A percentile compares a stretch with the other conserved stretches of the same genome.
Conservation (phyloP, 2,329 filamentous ascomycete species). For the Cytospora piceae region DNA sequence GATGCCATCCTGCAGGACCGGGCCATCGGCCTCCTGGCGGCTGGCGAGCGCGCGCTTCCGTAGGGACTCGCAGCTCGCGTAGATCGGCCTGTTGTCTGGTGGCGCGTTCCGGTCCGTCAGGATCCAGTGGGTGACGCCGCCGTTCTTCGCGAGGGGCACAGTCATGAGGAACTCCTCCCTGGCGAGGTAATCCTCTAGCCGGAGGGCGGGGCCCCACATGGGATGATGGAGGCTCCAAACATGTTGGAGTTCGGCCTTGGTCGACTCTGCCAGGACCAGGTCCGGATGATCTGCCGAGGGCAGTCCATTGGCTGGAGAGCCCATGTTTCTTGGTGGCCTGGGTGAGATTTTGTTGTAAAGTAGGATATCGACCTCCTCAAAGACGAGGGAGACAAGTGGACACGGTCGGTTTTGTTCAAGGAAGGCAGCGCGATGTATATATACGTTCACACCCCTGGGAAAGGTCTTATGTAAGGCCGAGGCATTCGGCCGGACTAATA, state of each 20-base stretch:
- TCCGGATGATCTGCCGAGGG: conserved; percentile 41
- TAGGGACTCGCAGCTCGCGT: conserved; percentile 67
- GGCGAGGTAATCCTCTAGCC: conserved; percentile 58
- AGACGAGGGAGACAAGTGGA: neutral
- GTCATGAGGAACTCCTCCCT: conserved; percentile 62
- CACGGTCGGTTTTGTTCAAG: neutral
- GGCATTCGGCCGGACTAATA: conserved; percentile 18
- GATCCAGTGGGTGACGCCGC: conserved; percentile 67
- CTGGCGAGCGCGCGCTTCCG: conserved; percentile 61
- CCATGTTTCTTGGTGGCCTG: conserved; percentile 39
- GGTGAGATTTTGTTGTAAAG: neutral
- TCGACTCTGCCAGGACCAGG: conserved; percentile 60
- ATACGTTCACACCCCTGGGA: conserved; percentile 8
- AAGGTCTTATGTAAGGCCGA: conserved; percentile 13
- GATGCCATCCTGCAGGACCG: conserved; percentile 55
- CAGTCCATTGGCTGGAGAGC: conserved; percentile 38
- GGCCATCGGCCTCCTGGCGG: conserved; percentile 38
- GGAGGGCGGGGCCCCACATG: conserved; percentile 63
- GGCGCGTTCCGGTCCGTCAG: conserved; percentile 53
- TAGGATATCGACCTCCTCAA: neutral
- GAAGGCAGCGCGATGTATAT: neutral
- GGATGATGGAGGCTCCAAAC: conserved; percentile 61
- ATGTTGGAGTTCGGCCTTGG: conserved; percentile 53
- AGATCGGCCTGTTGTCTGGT: conserved; percentile 53
- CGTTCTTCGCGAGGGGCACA: conserved; percentile 60